Evolutionary conservation across 2,329 filamentous ascomycete species (phyloP), one percentile per base, ranked within the genome.

Genomic region (Aspergillus aculeatus): DNA sequence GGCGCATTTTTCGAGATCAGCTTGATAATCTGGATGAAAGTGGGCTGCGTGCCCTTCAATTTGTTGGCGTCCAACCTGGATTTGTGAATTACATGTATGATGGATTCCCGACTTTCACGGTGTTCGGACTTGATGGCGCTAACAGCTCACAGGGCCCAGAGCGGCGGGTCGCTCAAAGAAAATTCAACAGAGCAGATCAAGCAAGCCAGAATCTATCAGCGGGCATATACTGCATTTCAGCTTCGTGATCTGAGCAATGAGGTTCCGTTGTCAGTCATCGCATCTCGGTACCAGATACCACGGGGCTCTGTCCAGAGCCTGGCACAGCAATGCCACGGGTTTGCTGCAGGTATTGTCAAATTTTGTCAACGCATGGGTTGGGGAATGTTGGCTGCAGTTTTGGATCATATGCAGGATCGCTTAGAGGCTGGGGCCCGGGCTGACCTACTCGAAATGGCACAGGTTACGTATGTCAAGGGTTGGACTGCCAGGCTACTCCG

Each of bases 181-280:
- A 81, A 77, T 3, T 89, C 83, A 0, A 70, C 81, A 2, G 81
- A 84, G 50, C 87, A 91, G 67, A 82, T 83, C 56, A 84, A 86
- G 38, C 76, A 78, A 21, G 83, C 85, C 2, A 82, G 87, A 11
- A 83, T 91, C 47, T 90, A 92, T 71, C 83, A 84, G 23, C 84
- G 90, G 14, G 91, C 90, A 66, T 93, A 92, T 70, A 80, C 89
- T 16, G 89, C 90, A 5, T 82, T 92, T 47, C 90, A 92, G 70
- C 82, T 93, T n/a, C 86, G 89, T 35, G 89, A 92, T 69, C 77
- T 93, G 38, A 92, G 89, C 73, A 92, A 91, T 71, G 90, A 93
- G 71, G 78, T 88, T 59, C 89, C 90, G 0, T 82, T 92, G 32
- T 85, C 90, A 64, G 76, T 81, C 2, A 87, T 92, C 29, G 87